Evolutionary conservation across 2,329 filamentous ascomycete genomes (phyloP).

Genomic region (Trichoderma asperellum): DNA sequence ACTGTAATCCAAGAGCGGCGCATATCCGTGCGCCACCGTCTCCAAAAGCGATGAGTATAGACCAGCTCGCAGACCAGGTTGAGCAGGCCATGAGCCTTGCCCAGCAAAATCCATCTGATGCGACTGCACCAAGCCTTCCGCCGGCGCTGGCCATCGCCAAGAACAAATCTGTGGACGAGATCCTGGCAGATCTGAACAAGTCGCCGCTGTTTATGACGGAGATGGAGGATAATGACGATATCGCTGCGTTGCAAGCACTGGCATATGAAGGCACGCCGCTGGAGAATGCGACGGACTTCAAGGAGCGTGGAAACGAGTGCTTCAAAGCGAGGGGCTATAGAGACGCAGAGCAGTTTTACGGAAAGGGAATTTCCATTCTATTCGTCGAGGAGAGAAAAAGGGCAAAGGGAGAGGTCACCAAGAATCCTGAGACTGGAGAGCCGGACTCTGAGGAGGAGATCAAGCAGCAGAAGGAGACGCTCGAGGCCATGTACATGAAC

Average conservation of each 20-base stretch:
- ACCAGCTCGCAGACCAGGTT: constrained; percentile 50
- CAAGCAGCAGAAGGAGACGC: constrained; percentile 62
- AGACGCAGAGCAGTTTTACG: constrained; percentile 91
- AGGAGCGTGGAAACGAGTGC: constrained; percentile 89
- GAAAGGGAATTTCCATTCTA: constrained; percentile 78
- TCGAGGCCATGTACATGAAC: constrained; percentile 82
- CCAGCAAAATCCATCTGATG: constrained; percentile 31
- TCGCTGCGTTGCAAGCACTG: constrained; percentile 86
- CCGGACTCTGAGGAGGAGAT: constrained; percentile 58
- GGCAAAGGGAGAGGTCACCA: constrained; percentile 44
- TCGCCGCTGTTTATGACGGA: constrained; percentile 95
- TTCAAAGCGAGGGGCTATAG: constrained; percentile 73
- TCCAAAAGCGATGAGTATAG: constrained; percentile 42
- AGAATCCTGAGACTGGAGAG: constrained; percentile 37
- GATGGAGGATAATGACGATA: constrained; percentile 79
- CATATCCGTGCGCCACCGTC: background rate
- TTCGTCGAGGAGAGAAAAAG: constrained; percentile 64
- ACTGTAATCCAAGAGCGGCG: background rate
- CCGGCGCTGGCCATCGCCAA: constrained; percentile 47
- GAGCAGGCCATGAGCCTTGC: constrained; percentile 40
- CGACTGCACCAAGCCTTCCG: constrained; percentile 50
- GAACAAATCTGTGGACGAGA: constrained; percentile 58
- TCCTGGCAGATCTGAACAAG: constrained; percentile 61
- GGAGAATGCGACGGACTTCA: constrained; percentile 83
- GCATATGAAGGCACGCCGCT: constrained; percentile 89